Conservation (phyloP, 1,284 basidiomycete genomes). For the Cystobasidiaceae sp. region DNA sequence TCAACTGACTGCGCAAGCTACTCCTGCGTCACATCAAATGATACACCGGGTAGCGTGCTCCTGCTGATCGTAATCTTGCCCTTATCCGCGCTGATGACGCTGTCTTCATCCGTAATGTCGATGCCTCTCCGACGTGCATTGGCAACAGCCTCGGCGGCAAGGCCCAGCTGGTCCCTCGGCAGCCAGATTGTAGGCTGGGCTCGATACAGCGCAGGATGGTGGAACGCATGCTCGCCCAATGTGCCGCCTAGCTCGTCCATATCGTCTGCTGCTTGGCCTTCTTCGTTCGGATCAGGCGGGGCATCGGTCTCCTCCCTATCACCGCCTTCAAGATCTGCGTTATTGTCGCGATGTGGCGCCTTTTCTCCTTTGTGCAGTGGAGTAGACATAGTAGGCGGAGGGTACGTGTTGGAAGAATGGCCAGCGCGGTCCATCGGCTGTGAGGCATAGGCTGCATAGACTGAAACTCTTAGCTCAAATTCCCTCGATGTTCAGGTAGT, state of each 20-base stretch:
- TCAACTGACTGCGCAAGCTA: not conserved
- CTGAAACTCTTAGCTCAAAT: too few relatives aligned
- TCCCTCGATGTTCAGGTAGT: not conserved
- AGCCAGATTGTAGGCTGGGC: slow-evolving; percentile 25
- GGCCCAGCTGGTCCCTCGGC: slow-evolving; percentile 16
- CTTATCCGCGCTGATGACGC: slow-evolving; percentile 16
- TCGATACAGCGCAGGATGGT: slow-evolving; percentile 22
- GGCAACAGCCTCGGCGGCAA: slow-evolving; percentile 17
- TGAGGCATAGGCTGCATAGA: too few relatives aligned
- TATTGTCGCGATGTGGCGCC: not conserved
- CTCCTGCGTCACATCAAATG: not conserved
- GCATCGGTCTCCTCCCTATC: too few relatives aligned
- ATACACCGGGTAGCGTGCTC: slow-evolving; percentile 10
- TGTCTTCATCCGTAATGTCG: slow-evolving; percentile 19
- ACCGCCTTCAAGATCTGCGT: not conserved
- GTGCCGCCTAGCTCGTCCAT: slow-evolving; percentile 27
- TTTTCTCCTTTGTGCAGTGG: not conserved
- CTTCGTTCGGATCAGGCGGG: too few relatives aligned
- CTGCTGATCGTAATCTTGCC: slow-evolving; percentile 24
- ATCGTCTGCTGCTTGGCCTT: not conserved
- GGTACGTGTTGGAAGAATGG: too few relatives aligned
- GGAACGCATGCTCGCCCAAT: slow-evolving; percentile 21
- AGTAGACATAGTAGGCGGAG: too few relatives aligned
- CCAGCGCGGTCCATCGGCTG: too few relatives aligned
- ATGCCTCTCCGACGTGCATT: slow-evolving; percentile 8